phyloP scores from a whole-genome alignment of 768 basidiomycete genomes.

The Pholiota molesta region DNA sequence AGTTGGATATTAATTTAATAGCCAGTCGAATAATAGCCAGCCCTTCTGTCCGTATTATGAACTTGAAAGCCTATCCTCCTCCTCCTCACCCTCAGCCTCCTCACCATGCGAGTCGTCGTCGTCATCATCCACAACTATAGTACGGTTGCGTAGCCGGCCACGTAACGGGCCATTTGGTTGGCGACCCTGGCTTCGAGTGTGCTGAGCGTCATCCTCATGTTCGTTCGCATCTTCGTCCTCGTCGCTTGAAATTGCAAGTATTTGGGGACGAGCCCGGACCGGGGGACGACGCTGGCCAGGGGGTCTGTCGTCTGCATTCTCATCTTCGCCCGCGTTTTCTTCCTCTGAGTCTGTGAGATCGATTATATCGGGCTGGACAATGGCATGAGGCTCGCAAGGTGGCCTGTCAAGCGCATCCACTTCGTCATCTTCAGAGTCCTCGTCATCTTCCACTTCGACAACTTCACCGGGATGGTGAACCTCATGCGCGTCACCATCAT shows the following conservation, averaged over 20 bases:
- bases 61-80: neutral
- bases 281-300: too few relatives aligned
- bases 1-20: neutral
- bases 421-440: neutral
- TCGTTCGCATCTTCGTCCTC: too few relatives aligned
- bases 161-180: too few relatives aligned
- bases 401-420: neutral
- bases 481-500: slow-evolving; percentile 10
- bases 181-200: too few relatives aligned
- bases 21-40: neutral
- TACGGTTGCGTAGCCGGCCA: too few relatives aligned
- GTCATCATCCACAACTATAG: neutral
- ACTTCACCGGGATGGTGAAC: neutral
- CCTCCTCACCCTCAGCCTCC: neutral
- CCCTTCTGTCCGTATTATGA: neutral
- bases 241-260: too few relatives aligned
- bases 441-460: neutral
- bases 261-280: too few relatives aligned
- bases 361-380: neutral
- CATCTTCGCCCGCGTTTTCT: neutral
- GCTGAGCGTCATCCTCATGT: too few relatives aligned
- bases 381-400: neutral
- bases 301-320: neutral
- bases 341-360: neutral
- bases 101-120: neutral